Base-by-base conservation (phyloP, 306 rosid species). In the Rosa lucieae region DNA sequence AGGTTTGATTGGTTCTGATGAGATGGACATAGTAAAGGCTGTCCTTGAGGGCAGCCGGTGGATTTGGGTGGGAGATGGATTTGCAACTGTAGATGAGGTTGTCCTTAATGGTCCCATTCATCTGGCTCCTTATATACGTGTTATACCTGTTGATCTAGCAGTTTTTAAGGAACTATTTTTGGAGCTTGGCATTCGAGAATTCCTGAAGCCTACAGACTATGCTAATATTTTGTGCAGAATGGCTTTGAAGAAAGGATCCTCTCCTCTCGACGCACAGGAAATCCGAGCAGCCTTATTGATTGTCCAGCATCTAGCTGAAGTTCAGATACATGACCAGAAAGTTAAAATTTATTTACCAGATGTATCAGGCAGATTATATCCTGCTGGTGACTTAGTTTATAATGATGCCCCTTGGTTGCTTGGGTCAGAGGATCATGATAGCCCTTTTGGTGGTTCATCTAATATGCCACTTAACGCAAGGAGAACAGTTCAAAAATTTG, bases 1-100 rank as follows among this genome's bases (percentile, higher is more conserved):
- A 62, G 80, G 90, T 79, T 89, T 94, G 97, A 81, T 88, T 70
- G 89, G 88, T 70, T 87, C 93, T 42, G 99, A 94, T 85, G 99
- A 92, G 92, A 92, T 94, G 91, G 97, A 94, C 79, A 90, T 94
- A 80, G 97, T 94, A 56, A 94, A 94, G 88, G 97, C 95, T 84
- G 91, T 94, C 84, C 99, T 94, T 86, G 97, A 94, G 89, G 97
- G 95, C 55, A 89, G 92, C 77, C 86, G 97, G 49, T 94, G 97
- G 99, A 90, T 94, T 78, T 94, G 99, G 99, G 99, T 94, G 80
- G 99, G 99, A 71, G 99, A 94, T 84, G 99, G 99, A 82, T 92
- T 94, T 81, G 94, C 95, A 76, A 94, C 94, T 66, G 77, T 88
- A 63, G 93, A 89, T 40, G 99, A 94, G 89, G 99, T 94, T 78